A percentile compares a stretch with the other conserved stretches of the same genome.
Evolutionary conservation across 805 yeast genomes (phyloP).

Genomic region (Wickerhamomyces silvicola): DNA sequence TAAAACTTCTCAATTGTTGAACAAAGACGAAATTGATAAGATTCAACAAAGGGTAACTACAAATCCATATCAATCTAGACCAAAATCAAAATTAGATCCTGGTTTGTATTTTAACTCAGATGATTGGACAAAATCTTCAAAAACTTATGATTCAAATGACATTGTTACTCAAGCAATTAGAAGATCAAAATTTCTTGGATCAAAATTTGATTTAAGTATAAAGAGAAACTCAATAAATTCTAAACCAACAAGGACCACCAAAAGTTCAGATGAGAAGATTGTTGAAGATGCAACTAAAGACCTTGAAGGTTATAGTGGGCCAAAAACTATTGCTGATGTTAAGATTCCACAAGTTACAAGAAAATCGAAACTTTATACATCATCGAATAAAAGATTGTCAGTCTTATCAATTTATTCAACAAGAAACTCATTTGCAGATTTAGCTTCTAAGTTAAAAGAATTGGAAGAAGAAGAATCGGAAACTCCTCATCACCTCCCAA

Average conservation of each 20-base stretch:
- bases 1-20: slow-evolving; percentile 16
- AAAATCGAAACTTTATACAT: slow-evolving; percentile 54
- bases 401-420: slow-evolving; percentile 70
- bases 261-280: slow-evolving; percentile 9
- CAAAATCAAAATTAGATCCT: slow-evolving; percentile 38
- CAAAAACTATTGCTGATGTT: slow-evolving; percentile 53
- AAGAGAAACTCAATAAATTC: slow-evolving; percentile 21
- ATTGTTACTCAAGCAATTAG: slow-evolving; percentile 35
- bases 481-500: slow-evolving; percentile 7
- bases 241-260: slow-evolving; percentile 6
- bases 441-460: slow-evolving; percentile 37
- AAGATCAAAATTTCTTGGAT: slow-evolving; percentile 38
- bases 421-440: slow-evolving; percentile 54
- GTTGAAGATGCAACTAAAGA: slow-evolving; percentile 10
- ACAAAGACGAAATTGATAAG: slow-evolving; percentile 22
- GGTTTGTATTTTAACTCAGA: slow-evolving; percentile 26
- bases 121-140: slow-evolving; percentile 14
- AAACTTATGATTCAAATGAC: slow-evolving; percentile 18
- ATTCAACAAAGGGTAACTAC: slow-evolving; percentile 31
- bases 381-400: slow-evolving; percentile 60
- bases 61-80: slow-evolving; percentile 33
- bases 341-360: slow-evolving; percentile 67
- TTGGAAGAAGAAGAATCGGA: slow-evolving; percentile 7
- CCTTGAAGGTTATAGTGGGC: slow-evolving; percentile 24
- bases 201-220: slow-evolving; percentile 29